Conservation (phyloP, 352 stramenopile species). For the Globisporangium splendens region DNA sequence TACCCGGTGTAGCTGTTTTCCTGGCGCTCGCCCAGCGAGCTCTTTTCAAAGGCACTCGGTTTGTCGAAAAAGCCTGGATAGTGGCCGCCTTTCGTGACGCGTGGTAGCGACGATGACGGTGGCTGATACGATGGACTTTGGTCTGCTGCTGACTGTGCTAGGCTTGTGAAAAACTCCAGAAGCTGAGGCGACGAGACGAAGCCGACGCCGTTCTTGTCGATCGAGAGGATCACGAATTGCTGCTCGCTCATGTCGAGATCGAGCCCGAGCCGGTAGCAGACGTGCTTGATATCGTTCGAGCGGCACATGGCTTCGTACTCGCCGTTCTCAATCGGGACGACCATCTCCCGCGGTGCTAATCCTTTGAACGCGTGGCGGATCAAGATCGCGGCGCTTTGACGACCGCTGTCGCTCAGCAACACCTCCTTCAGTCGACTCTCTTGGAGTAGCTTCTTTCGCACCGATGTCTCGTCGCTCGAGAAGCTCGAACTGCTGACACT, state of each 20-base stretch:
- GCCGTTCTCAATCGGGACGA: conserved; percentile 63
- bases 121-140: not conserved
- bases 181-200: conserved; percentile 64
- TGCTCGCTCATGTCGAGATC: conserved; percentile 65
- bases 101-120: not conserved
- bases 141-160: conserved; percentile 19
- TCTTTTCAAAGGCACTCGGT: not conserved
- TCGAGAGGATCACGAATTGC: conserved; percentile 39
- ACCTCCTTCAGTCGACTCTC: conserved; percentile 56
- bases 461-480: conserved; percentile 25
- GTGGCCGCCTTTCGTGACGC: conserved; percentile 5
- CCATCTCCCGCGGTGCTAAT: conserved; percentile 53
- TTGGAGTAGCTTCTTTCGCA: conserved; percentile 56
- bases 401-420: conserved; percentile 42
- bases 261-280: conserved; percentile 64
- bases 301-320: conserved; percentile 68
- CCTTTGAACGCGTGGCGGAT: conserved; percentile 77
- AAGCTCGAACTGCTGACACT: conserved; percentile 10
- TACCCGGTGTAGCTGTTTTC: not conserved
- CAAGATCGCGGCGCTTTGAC: conserved; percentile 60
- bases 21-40: not conserved
- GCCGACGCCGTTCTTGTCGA: conserved; percentile 47
- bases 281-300: conserved; percentile 61
- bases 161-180: conserved; percentile 51
- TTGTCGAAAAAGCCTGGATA: conserved; percentile 3